A percentile compares a stretch with the other conserved stretches of the same genome.
phyloP scores from a whole-genome alignment of 2,329 filamentous ascomycete genomes.

The Chaetomium strumarium region DNA sequence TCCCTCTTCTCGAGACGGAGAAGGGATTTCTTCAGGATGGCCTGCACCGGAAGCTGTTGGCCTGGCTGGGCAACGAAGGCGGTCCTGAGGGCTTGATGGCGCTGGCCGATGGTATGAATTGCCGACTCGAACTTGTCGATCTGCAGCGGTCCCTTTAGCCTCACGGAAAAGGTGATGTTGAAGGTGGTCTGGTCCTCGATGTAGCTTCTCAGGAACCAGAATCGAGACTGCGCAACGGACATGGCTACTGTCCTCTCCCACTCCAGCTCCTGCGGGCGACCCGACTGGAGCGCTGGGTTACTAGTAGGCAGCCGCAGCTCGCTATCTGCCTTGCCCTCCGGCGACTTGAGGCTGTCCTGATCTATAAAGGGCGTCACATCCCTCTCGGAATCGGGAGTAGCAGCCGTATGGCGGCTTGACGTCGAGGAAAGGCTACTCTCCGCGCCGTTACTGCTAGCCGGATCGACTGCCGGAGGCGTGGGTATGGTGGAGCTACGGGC shows the following conservation, averaged over 20 bases:
- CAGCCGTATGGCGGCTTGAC: too few relatives aligned
- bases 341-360: too few relatives aligned
- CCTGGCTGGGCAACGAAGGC: conserved; percentile 24
- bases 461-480: too few relatives aligned
- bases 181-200: conserved; percentile 34
- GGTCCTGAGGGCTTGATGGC: conserved; percentile 33
- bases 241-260: conserved; percentile 24
- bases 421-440: too few relatives aligned
- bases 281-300: not conserved
- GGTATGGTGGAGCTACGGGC: too few relatives aligned
- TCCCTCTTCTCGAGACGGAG: conserved; percentile 27
- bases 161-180: conserved; percentile 32
- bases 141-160: conserved; percentile 31
- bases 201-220: conserved; percentile 35
- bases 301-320: not conserved
- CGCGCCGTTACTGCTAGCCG: too few relatives aligned
- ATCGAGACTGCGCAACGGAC: conserved; percentile 36
- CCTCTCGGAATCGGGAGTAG: too few relatives aligned
- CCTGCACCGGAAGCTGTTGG: conserved; percentile 18
- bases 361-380: too few relatives aligned
- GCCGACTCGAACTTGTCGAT: conserved; percentile 30
- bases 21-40: conserved; percentile 18
- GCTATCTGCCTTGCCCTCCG: too few relatives aligned
- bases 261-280: too few relatives aligned
- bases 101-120: conserved; percentile 25